A percentile compares a stretch with the other conserved stretches of the same genome.
phyloP scores from a whole-genome alignment of 345 rosid species.

The Limnanthes douglasii region DNA sequence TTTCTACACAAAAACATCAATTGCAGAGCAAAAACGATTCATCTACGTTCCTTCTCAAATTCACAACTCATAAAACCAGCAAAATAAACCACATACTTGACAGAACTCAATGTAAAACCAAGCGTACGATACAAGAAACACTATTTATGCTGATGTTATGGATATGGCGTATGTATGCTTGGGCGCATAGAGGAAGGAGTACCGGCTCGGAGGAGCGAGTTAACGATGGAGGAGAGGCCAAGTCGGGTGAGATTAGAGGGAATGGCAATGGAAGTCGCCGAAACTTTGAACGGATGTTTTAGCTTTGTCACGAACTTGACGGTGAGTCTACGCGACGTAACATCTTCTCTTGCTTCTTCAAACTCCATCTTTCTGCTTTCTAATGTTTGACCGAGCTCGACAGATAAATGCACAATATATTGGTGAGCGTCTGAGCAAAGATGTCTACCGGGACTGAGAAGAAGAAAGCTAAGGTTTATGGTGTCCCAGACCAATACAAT shows the following conservation, averaged over 20 bases:
- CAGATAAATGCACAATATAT: too few species aligned
- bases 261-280: slow-evolving; percentile 47
- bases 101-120: background rate
- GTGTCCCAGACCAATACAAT: too few species aligned
- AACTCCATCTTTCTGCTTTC: slow-evolving; percentile 12
- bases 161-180: too few species aligned
- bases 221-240: slow-evolving; percentile 78
- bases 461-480: too few species aligned
- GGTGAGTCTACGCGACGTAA: slow-evolving; percentile 33
- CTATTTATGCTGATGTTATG: background rate
- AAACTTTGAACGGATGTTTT: slow-evolving; percentile 35
- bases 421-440: too few species aligned
- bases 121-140: background rate
- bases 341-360: slow-evolving; percentile 21
- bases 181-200: background rate
- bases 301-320: slow-evolving; percentile 86
- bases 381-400: too few species aligned
- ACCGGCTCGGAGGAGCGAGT: slow-evolving; percentile 43
- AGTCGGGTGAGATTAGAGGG: slow-evolving; percentile 74
- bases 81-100: background rate
- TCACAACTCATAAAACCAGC: background rate
- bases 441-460: too few species aligned
- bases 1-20: too few species aligned
- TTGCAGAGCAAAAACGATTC: background rate
- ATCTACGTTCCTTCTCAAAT: background rate